Evolutionary conservation across 73 alveolate genomes (phyloP).

Genomic region (Effrenium voratum): DNA sequence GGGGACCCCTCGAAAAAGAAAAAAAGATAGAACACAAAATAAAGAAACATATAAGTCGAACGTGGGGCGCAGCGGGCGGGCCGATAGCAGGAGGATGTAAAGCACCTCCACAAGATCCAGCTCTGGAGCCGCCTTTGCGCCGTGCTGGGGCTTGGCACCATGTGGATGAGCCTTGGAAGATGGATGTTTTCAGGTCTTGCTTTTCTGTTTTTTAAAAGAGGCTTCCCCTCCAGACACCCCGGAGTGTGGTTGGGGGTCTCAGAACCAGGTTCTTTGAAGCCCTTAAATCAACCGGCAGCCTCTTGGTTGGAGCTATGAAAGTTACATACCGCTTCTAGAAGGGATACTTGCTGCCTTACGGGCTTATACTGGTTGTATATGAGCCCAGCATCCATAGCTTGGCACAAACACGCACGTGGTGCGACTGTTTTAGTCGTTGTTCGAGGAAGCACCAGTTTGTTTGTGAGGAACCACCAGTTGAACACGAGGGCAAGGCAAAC

Average conservation of each 20-base stretch:
- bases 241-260: not conserved
- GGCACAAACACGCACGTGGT: too few species aligned
- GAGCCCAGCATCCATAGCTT: too few species aligned
- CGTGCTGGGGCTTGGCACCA: slow-evolving; percentile 54
- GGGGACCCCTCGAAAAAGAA: not conserved
- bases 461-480: too few species aligned
- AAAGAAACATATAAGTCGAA: not conserved
- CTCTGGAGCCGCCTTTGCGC: slow-evolving; percentile 89
- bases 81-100: not conserved
- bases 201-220: not conserved
- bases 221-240: not conserved
- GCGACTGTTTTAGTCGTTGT: too few species aligned
- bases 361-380: too few species aligned
- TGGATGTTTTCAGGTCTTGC: not conserved
- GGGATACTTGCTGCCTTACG: too few species aligned
- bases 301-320: not conserved
- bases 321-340: too few species aligned
- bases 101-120: slow-evolving; percentile 57
- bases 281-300: not conserved
- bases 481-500: too few species aligned
- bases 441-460: too few species aligned
- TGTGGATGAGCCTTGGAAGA: slow-evolving; percentile 48
- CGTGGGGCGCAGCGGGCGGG: too few species aligned
- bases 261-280: not conserved
- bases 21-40: not conserved